A percentile compares a stretch with the other conserved stretches of the same genome.
These are phyloP conservation scores for Pseudogymnoascus verrucosus DNA, from an alignment of 2,329 filamentous ascomycete genomes.

Conservation along the genomic window DNA sequence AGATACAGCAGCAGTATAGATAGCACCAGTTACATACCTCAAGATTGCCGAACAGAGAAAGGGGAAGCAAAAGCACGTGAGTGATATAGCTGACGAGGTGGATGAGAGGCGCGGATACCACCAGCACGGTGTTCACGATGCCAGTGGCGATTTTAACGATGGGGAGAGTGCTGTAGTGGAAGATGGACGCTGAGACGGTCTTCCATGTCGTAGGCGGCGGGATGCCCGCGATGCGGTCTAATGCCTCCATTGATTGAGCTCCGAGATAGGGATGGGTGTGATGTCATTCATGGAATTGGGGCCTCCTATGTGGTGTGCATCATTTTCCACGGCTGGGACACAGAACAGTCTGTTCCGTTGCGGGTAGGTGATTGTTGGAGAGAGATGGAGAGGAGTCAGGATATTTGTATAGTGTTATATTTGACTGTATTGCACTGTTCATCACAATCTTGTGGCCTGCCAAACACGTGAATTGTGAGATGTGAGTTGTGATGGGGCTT, in stretches of 20 bases:
- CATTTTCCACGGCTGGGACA: neutral
- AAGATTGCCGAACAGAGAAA: conserved; percentile 42
- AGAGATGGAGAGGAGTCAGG: neutral
- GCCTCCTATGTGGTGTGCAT: neutral
- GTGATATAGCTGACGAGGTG: conserved; percentile 37
- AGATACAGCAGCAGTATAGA: conserved; percentile 15
- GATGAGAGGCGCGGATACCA: conserved; percentile 34
- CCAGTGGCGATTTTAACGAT: conserved; percentile 32
- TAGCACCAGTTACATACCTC: conserved; percentile 38
- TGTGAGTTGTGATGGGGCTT: neutral
- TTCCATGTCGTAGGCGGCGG: conserved; percentile 28
- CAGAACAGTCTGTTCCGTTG: neutral
- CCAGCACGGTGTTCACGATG: conserved; percentile 15
- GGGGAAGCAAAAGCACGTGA: conserved; percentile 37
- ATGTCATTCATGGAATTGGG: neutral
- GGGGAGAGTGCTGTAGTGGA: conserved; percentile 32
- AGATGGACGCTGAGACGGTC: conserved; percentile 20
- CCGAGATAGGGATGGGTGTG: neutral
- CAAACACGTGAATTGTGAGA: conserved; percentile 5
- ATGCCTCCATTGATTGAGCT: conserved; percentile 15
- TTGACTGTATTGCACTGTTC: neutral
- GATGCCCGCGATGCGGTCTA: conserved; percentile 7
- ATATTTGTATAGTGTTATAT: neutral
- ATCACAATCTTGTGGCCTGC: neutral
- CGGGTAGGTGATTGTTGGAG: neutral